These are phyloP conservation scores for Lipomyces lipofer DNA, from an alignment of 805 yeast genomes.

Conservation along the genomic window DNA sequence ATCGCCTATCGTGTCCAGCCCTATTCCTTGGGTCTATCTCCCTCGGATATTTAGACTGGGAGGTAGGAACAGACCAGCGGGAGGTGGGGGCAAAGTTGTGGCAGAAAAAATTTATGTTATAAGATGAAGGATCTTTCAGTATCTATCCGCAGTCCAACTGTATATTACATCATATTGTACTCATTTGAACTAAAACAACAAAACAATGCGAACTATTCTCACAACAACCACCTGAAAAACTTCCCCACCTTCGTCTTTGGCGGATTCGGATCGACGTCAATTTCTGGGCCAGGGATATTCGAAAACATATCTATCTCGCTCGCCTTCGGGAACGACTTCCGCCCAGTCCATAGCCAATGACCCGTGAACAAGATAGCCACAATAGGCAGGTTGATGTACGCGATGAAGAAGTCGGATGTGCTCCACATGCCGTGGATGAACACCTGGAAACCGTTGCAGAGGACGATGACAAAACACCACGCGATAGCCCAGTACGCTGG, in stretches of 20 bases:
- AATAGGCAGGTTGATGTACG: constrained; percentile 70
- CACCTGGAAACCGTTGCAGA: constrained; percentile 67
- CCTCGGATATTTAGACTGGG: too few relatives aligned
- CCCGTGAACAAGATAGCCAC: constrained; percentile 40
- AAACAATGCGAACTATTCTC: not conserved
- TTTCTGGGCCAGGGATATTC: constrained; percentile 25
- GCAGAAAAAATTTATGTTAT: too few relatives aligned
- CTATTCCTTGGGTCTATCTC: too few relatives aligned
- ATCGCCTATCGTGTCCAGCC: too few relatives aligned
- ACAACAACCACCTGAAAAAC: constrained; percentile 14
- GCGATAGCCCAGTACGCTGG: constrained; percentile 52
- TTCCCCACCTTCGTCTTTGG: constrained; percentile 20
- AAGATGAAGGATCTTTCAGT: too few relatives aligned
- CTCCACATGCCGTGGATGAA: constrained; percentile 69
- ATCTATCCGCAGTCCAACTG: too few relatives aligned
- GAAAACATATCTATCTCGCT: constrained; percentile 23
- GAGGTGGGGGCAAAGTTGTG: too few relatives aligned
- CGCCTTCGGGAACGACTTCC: constrained; percentile 11
- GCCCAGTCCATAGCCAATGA: constrained; percentile 20
- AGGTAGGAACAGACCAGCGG: too few relatives aligned
- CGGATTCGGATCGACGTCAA: constrained; percentile 18
- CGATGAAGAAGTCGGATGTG: constrained; percentile 60
- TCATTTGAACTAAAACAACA: too few relatives aligned
- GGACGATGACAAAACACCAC: constrained; percentile 52
- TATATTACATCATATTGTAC: too few relatives aligned